phyloP scores from a whole-genome alignment of 2,329 filamentous ascomycete species.

The Zymoseptoria brevis region DNA sequence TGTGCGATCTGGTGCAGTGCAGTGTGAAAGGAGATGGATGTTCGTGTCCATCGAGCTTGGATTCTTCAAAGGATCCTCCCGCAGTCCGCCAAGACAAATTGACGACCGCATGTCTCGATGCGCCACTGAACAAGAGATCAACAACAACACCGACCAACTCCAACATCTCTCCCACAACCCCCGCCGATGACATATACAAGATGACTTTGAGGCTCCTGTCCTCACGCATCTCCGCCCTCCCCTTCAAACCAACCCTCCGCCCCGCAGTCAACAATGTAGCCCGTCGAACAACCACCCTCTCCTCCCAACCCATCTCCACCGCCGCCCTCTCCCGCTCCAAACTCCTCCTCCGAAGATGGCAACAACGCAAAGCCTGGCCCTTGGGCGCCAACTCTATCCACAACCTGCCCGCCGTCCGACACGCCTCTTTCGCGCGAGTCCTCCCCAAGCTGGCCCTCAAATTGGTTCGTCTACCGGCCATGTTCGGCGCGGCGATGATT shows the following conservation, averaged over 20 bases:
- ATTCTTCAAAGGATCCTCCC: neutral
- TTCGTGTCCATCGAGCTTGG: neutral
- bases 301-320: constrained; percentile 19
- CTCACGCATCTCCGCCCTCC: constrained; percentile 60
- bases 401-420: constrained; percentile 60
- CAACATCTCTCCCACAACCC: too few species aligned
- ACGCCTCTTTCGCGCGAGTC: constrained; percentile 56
- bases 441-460: constrained; percentile 88
- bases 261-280: constrained; percentile 26
- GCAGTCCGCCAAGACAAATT: neutral
- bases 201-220: constrained; percentile 57
- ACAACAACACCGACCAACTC: too few species aligned
- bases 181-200: constrained; percentile 12
- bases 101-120: neutral
- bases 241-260: constrained; percentile 51
- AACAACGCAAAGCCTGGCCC: constrained; percentile 59
- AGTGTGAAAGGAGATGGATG: neutral
- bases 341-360: constrained; percentile 18
- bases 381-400: constrained; percentile 71
- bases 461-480: constrained; percentile 76
- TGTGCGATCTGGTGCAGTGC: neutral
- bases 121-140: neutral
- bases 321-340: constrained; percentile 17
- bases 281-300: constrained; percentile 3
- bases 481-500: constrained; percentile 83